A percentile compares a stretch with the other conserved stretches of the same genome.
Evolutionary conservation across 148 eudicot genomes (phyloP).

Genomic region (Heliosperma pusillum): DNA sequence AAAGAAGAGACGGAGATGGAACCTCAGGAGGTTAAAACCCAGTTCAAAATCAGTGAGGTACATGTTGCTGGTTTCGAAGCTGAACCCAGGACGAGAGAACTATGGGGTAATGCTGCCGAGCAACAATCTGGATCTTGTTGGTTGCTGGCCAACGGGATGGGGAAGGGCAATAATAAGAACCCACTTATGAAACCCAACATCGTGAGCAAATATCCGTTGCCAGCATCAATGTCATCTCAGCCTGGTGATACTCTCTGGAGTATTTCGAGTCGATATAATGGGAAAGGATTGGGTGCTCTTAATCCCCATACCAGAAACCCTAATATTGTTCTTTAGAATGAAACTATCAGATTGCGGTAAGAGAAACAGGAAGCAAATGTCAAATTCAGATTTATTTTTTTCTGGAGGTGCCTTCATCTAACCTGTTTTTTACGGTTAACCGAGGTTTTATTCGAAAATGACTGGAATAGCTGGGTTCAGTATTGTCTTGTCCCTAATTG

Average conservation of each 20-base stretch:
- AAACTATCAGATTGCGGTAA: slow-evolving; percentile 50
- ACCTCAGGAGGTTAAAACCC: slow-evolving; percentile 35
- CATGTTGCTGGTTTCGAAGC: slow-evolving; percentile 77
- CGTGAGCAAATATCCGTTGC: slow-evolving; percentile 38
- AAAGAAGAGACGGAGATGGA: slow-evolving; percentile 37
- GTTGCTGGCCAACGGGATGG: slow-evolving; percentile 96
- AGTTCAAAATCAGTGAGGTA: slow-evolving; percentile 74
- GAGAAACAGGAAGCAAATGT: neutral
- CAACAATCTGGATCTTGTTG: slow-evolving; percentile 98
- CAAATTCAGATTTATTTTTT: neutral
- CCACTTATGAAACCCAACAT: slow-evolving; percentile 56
- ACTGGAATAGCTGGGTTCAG: neutral
- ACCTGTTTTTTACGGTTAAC: neutral
- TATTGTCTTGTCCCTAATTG: too few relatives aligned
- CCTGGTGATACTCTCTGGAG: slow-evolving; percentile 83
- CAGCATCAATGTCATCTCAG: slow-evolving; percentile 40
- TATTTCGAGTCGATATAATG: slow-evolving; percentile 59
- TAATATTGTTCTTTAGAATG: slow-evolving; percentile 46
- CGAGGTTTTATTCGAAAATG: neutral
- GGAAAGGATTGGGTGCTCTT: slow-evolving; percentile 53
- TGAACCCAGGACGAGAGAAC: slow-evolving; percentile 66
- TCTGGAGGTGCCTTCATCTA: neutral
- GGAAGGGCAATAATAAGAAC: slow-evolving; percentile 57
- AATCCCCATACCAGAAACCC: slow-evolving; percentile 72
- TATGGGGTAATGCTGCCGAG: slow-evolving; percentile 68